Evolutionary conservation across 2,329 filamentous ascomycete species (phyloP).

Genomic region (Zelopaecilomyces penicillatus): DNA sequence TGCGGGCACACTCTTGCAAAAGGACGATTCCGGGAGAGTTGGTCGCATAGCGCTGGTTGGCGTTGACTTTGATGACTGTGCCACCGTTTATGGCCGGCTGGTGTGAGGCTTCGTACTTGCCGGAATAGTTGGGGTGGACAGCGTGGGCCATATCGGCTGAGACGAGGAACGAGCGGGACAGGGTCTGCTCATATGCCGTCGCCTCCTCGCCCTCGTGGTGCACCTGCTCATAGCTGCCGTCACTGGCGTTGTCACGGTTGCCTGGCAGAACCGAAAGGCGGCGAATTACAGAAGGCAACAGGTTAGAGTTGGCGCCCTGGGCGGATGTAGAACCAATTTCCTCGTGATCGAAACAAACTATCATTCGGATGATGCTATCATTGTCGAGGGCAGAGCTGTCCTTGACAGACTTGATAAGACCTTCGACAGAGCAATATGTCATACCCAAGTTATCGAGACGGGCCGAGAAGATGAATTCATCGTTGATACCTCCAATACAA

Average conservation of each 20-base stretch:
- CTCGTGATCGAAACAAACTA: slow-evolving; percentile 94
- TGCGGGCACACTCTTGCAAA: slow-evolving; percentile 74
- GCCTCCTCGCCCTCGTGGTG: slow-evolving; percentile 53
- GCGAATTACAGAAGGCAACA: slow-evolving; percentile 78
- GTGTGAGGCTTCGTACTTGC: slow-evolving; percentile 86
- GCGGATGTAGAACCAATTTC: slow-evolving; percentile 90
- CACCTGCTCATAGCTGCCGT: slow-evolving; percentile 49
- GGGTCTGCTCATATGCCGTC: slow-evolving; percentile 88
- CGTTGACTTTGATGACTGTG: slow-evolving; percentile 95
- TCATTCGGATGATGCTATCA: slow-evolving; percentile 78
- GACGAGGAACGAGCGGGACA: slow-evolving; percentile 84
- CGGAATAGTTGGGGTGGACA: slow-evolving; percentile 88
- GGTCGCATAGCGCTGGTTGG: slow-evolving; percentile 93
- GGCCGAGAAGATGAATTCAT: slow-evolving; percentile 95
- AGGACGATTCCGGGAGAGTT: slow-evolving; percentile 93
- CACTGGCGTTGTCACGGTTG: slow-evolving; percentile 56
- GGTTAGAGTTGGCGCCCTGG: slow-evolving; percentile 87
- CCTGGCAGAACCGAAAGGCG: slow-evolving; percentile 74
- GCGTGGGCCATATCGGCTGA: slow-evolving; percentile 97
- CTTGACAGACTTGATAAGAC: slow-evolving; percentile 70
- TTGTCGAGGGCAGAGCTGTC: slow-evolving; percentile 57
- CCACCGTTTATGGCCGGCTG: slow-evolving; percentile 94
- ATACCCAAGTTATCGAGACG: slow-evolving; percentile 92
- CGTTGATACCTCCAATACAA: slow-evolving; percentile 77
- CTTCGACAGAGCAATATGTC: slow-evolving; percentile 86